Evolutionary conservation across 768 basidiomycete genomes (phyloP).

Genomic region (Thelephora aurantiotincta): DNA sequence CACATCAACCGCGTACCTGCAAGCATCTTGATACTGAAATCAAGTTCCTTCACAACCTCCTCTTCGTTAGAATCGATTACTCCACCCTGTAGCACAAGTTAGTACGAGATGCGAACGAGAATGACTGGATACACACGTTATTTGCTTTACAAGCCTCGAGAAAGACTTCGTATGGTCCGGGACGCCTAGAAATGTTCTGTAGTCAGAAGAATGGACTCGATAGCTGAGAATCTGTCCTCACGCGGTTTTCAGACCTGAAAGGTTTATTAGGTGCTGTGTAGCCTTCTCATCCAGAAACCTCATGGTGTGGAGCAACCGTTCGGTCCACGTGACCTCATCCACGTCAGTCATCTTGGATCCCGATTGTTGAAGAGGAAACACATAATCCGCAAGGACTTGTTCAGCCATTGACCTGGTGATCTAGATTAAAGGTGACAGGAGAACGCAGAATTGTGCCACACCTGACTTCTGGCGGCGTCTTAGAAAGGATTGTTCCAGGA

Average conservation of each 20-base stretch:
- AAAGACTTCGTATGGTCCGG: conserved; percentile 56
- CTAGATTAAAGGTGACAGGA: background rate
- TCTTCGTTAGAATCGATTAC: conserved; percentile 80
- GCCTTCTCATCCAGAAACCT: conserved; percentile 45
- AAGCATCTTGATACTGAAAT: conserved; percentile 38
- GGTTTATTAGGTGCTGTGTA: conserved; percentile 37
- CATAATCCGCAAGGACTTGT: conserved; percentile 51
- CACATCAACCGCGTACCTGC: conserved; percentile 33
- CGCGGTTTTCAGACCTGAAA: conserved; percentile 53
- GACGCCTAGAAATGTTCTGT: conserved; percentile 32
- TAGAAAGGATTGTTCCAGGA: conserved; percentile 55
- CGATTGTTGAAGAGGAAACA: conserved; percentile 64
- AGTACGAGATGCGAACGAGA: background rate
- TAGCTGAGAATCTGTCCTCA: conserved; percentile 20
- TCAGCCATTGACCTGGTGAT: conserved; percentile 43
- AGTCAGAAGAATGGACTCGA: background rate
- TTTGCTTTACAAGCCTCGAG: conserved; percentile 62
- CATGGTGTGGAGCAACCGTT: conserved; percentile 64
- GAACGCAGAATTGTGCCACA: conserved; percentile 14
- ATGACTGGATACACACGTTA: conserved; percentile 47
- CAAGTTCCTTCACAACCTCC: conserved; percentile 37
- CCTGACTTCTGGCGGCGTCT: conserved; percentile 44
- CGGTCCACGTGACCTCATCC: conserved; percentile 79
- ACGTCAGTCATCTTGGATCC: conserved; percentile 36
- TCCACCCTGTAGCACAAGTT: conserved; percentile 51